Percentiles rank a stretch among this genome's conserved stretches.
These are phyloP conservation scores for Pontederia paniculata DNA, from an alignment of 176 grass and related monocot species.

Conservation along the genomic window DNA sequence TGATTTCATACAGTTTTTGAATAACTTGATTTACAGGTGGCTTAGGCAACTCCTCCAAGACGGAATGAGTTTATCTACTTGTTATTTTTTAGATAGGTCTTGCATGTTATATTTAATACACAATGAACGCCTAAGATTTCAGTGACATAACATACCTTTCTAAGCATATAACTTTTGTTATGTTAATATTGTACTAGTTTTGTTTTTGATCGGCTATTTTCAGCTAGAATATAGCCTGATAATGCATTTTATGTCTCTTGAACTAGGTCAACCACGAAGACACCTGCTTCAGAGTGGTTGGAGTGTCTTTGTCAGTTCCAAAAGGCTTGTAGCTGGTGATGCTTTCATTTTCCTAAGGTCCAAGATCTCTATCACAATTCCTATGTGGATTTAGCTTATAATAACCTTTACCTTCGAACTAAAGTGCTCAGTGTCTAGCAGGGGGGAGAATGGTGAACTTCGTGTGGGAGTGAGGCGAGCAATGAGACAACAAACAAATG, in stretches of 20 bases:
- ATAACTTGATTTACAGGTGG: too few species aligned
- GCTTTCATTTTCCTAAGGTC: slow-evolving; percentile 87
- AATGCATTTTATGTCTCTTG: background rate
- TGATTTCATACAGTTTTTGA: background rate
- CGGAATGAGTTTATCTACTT: too few species aligned
- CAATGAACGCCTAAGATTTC: too few species aligned
- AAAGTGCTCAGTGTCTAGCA: slow-evolving; percentile 5
- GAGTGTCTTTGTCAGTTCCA: slow-evolving; percentile 90
- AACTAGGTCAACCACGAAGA: slow-evolving; percentile 65
- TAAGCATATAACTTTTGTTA: too few species aligned
- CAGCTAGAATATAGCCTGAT: background rate
- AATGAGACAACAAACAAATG: slow-evolving; percentile 56
- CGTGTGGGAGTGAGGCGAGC: slow-evolving; percentile 66
- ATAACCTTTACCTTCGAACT: too few species aligned
- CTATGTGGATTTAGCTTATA: too few species aligned
- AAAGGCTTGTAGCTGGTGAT: slow-evolving; percentile 74
- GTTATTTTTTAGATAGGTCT: too few species aligned
- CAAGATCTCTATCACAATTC: slow-evolving; percentile 1
- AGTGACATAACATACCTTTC: too few species aligned
- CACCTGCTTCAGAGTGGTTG: slow-evolving; percentile 83
- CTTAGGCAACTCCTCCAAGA: too few species aligned
- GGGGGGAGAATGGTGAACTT: slow-evolving; percentile 69
- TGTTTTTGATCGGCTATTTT: background rate
- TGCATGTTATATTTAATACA: too few species aligned
- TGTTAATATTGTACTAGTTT: background rate